phyloP scores from a whole-genome alignment of 78 protist species.

The Tieghemostelium lacteum region DNA sequence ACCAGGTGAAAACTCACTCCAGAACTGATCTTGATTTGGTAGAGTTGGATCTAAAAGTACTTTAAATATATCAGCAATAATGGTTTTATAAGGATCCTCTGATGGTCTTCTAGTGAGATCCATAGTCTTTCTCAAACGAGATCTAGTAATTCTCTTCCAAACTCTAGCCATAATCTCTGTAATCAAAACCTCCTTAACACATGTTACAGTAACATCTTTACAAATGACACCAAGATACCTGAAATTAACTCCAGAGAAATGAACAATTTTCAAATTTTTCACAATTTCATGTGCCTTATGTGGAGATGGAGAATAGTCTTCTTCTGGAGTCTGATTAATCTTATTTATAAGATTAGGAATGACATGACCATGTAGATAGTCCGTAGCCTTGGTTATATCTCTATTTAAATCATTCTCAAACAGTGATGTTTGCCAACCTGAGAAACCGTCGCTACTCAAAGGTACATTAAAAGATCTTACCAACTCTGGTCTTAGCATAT shows the following conservation, averaged over 20 bases:
- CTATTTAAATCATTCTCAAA: not conserved
- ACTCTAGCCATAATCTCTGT: constrained; percentile 49
- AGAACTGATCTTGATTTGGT: not conserved
- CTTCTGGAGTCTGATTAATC: constrained; percentile 2
- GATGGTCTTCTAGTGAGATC: constrained; percentile 5
- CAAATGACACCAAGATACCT: constrained; percentile 59
- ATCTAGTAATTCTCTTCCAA: constrained; percentile 31
- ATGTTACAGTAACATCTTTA: not conserved
- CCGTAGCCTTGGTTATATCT: constrained; percentile 3
- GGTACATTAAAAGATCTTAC: not conserved
- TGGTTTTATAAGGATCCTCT: constrained; percentile 4
- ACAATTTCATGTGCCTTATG: not conserved
- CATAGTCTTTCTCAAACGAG: constrained; percentile 7
- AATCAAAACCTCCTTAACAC: not conserved
- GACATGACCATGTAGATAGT: not conserved
- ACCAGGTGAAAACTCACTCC: constrained; percentile 1
- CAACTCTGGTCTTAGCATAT: constrained; percentile 58
- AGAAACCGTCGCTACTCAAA: constrained; percentile 47
- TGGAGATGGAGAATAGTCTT: not conserved
- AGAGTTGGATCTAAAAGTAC: not conserved
- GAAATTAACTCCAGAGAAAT: constrained; percentile 34
- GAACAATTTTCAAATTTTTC: constrained; percentile 18
- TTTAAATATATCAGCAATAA: constrained; percentile 3
- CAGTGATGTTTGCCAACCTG: constrained; percentile 31
- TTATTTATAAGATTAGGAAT: constrained; percentile 24